Conservation (phyloP, 495 filamentous ascomycete genomes). For the Penicillium steckii region DNA sequence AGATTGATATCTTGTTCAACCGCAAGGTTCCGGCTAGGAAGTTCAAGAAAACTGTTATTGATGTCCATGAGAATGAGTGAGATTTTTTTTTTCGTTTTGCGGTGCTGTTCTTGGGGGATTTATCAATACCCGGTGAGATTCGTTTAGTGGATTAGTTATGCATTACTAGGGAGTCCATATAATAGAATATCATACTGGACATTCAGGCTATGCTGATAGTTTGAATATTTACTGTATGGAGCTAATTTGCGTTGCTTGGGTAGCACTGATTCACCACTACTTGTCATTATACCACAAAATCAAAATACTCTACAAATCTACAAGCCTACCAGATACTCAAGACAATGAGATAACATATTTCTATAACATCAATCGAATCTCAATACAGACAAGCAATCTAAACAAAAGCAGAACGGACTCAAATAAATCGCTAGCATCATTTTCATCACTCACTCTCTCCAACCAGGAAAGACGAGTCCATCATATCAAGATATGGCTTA, state of each 20-base stretch:
- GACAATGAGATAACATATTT: not conserved
- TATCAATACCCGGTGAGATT: not conserved
- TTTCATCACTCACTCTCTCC: constrained; percentile 8
- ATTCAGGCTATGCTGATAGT: no score
- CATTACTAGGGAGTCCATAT: no score
- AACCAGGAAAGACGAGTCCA: not conserved
- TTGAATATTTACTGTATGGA: no score
- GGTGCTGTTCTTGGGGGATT: no score
- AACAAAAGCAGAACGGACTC: not conserved
- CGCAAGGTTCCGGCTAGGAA: constrained; percentile 26
- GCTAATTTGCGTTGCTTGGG: no score
- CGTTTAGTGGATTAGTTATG: no score
- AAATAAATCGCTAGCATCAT: constrained; percentile 13
- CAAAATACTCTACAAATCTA: not conserved
- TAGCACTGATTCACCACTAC: no score
- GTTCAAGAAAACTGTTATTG: constrained; percentile 47
- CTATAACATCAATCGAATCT: not conserved
- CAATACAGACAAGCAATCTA: constrained; percentile 4
- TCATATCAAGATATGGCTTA: constrained; percentile 14
- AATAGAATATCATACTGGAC: not conserved
- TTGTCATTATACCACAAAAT: no score
- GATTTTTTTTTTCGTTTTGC: not conserved
- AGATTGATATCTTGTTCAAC: constrained; percentile 44
- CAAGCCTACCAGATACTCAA: no score
- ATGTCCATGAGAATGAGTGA: constrained; percentile 53